Evolutionary conservation across 805 yeast genomes (phyloP), one percentile per base, ranked within the genome.

Genomic region (Candida sanyiensis): DNA sequence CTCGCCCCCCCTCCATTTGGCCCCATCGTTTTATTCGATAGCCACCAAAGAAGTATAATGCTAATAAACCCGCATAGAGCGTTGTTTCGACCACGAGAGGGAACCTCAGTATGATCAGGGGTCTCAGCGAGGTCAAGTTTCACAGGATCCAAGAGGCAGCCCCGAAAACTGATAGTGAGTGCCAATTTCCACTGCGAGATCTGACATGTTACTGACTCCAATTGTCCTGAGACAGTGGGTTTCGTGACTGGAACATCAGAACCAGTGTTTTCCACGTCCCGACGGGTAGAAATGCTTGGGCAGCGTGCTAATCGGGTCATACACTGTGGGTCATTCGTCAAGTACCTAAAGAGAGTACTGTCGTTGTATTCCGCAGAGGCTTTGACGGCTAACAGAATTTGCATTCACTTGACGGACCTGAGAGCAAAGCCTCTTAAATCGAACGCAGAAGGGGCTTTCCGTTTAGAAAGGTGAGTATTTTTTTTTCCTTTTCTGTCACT

Each of bases 401-500:
- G 5, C 12, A 54, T 54, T 74, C 72, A 26, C 65, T 77, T 72
- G 89, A 89, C 4, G 90, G 90, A 4, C 88, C 80, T 11, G 89
- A 81, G 56, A 90, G 90, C 0, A 83, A 82, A 59, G 85, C 83
- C 20, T 80, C 84, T 8, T 83, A 76, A 50, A 78, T 83, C 42
- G 90, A 83, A n/a, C 52, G 82, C 90, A 0, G 90, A 83, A 54
- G 90, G 90, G 5, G 83, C 90, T 1, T 83, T 83, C 47, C 70
- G 90, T 41, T 90, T 90, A 3, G 86, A 80, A 44, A 62, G 76
- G 49, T 62, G 62, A 36, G 70, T 66, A 12, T 10, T 10, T 12
- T 17, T 11, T n/a, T 12, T 22, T n/a, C 13, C 11, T 16, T 4
- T 19, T 13, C 23, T 4, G 13, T 13, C 6, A 25, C 18, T 17